Evolutionary conservation across 2,329 filamentous ascomycete species (phyloP).

Genomic region (Colletotrichum sidae): DNA sequence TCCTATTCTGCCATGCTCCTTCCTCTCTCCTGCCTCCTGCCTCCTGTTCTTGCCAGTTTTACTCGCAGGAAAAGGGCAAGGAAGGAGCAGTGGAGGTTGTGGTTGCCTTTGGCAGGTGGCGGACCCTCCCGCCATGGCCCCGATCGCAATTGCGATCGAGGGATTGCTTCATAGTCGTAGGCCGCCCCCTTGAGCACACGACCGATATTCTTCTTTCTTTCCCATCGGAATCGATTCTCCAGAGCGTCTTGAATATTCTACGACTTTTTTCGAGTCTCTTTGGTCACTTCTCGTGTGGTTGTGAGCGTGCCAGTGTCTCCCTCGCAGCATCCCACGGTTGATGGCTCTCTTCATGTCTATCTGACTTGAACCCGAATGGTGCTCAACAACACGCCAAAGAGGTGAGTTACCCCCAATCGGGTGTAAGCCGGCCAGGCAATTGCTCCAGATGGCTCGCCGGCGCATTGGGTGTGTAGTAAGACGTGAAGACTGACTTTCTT

Average conservation of each 20-base stretch:
- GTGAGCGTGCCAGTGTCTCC: constrained; percentile 6
- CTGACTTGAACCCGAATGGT: constrained; percentile 37
- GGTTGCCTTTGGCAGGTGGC: constrained; percentile 10
- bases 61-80: too few relatives aligned
- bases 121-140: constrained; percentile 30
- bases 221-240: constrained; percentile 20
- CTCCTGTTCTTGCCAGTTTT: too few relatives aligned
- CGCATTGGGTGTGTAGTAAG: too few relatives aligned
- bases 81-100: too few relatives aligned
- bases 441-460: not conserved
- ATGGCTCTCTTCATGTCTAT: constrained; percentile 35
- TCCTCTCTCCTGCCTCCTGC: too few relatives aligned
- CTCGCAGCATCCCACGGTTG: constrained; percentile 20
- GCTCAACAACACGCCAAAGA: constrained; percentile 38
- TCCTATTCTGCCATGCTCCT: too few relatives aligned
- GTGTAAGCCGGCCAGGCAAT: constrained; percentile 4
- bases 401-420: constrained; percentile 29
- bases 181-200: constrained; percentile 32
- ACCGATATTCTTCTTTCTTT: constrained; percentile 27
- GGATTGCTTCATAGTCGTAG: constrained; percentile 37
- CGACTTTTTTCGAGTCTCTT: not conserved
- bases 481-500: not conserved
- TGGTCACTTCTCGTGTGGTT: constrained; percentile 3
- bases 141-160: constrained; percentile 38
- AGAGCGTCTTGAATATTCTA: not conserved